These are phyloP conservation scores for Umbelopsis sp. DNA, from an alignment of 371 early-diverging fungal species.

Conservation along the genomic window DNA sequence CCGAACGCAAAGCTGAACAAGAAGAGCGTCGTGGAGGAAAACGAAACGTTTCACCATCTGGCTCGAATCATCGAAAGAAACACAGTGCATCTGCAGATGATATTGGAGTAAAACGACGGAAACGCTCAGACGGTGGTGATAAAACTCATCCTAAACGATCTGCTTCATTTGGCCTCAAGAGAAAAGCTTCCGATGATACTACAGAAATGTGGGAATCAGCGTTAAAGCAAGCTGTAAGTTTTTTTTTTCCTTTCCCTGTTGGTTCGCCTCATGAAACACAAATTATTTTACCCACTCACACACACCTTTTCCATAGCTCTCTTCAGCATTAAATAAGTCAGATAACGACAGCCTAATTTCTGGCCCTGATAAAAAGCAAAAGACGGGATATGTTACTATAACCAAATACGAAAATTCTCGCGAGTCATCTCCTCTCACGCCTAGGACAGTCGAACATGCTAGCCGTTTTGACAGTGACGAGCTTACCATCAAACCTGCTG, in stretches of 20 bases:
- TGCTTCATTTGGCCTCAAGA: slow-evolving; percentile 2
- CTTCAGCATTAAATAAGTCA: slow-evolving; percentile 4
- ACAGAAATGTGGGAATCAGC: slow-evolving; percentile 18
- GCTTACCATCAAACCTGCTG: not conserved
- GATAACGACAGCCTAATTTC: not conserved
- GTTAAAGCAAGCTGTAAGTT: slow-evolving; percentile 9
- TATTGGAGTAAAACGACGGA: slow-evolving; percentile 6
- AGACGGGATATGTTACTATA: slow-evolving; percentile 16
- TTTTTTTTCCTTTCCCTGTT: no score
- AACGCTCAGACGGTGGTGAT: slow-evolving; percentile 8
- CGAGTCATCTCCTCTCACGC: slow-evolving; percentile 9
- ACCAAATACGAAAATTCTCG: slow-evolving; percentile 19
- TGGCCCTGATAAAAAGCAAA: slow-evolving; percentile 15
- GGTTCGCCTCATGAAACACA: no score
- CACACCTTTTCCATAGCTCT: not conserved
- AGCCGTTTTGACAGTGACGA: slow-evolving; percentile 3
- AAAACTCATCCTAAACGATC: slow-evolving; percentile 8
- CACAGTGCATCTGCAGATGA: slow-evolving; percentile 2
- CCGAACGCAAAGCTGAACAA: slow-evolving; percentile 11
- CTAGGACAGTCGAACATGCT: slow-evolving; percentile 5
- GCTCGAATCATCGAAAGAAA: slow-evolving; percentile 5
- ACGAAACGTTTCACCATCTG: not conserved
- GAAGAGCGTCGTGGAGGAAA: slow-evolving; percentile 15
- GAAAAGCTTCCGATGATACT: slow-evolving; percentile 13
- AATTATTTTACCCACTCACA: not conserved